Base-by-base conservation (phyloP, 208 protist species). In the Trypanosoma rangeli region DNA sequence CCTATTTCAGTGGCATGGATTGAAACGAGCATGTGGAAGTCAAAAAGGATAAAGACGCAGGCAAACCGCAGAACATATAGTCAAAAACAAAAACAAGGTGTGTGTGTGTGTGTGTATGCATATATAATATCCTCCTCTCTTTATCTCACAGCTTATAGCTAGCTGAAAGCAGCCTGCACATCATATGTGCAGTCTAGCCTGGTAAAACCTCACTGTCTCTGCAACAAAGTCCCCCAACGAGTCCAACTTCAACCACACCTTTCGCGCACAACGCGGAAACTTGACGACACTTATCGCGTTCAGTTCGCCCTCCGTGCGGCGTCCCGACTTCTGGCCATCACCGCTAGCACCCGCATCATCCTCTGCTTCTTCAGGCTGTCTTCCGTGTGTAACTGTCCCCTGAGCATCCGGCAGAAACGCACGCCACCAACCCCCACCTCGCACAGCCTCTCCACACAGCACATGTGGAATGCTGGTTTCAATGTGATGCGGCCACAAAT, bases 401-500 rank as follows among this genome's bases (percentile, higher is more conserved):
- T 26, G 7, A 0, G 1, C 24, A 0, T 69, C 53, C 3, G 39
- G 52, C 26, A 35, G 35, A 61, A 61, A 59, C 53, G 57, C 29
- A 15, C 59, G 53, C 50, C 54, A 69, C 9, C 64, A 18, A 24
- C 33, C 48, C 20, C 46, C 16, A 59, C 31, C 37, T 13, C 29
- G 49, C 33, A 57, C 42, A 13, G 50, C 70, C n/a, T 70, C 68
- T 2, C 64, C 79, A 39, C 73, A 73, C 55, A 90, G 56, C 28
- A 80, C 74, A 64, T 93, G 82, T 37, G 56, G 64, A 42, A 93
- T 84, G 46, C 55, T 68, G 1, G 67, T 60, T 42, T 78, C 73
- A 35, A 73, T 56, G 28, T 68, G 63, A 18, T 65, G 67, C n/a
- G 66, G 73, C 73, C 73, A 78, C 48, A 73, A 33, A 46, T 78